phyloP scores from a whole-genome alignment of 805 yeast genomes.

The Monosporozyma solicola region DNA sequence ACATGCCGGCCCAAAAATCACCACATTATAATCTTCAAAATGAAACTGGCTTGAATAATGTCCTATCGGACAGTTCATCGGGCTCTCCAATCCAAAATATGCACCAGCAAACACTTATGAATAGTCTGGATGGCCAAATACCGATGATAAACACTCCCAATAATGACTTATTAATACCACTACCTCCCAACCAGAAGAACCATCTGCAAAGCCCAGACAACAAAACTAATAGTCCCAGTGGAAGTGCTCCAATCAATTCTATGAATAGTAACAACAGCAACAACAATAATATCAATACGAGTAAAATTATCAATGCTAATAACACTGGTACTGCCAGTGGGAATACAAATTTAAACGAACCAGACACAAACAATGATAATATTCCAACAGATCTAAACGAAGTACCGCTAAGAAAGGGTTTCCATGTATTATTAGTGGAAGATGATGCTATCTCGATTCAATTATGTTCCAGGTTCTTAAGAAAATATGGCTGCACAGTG shows the following conservation, averaged over 20 bases:
- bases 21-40: neutral
- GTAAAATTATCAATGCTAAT: neutral
- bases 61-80: neutral
- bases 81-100: neutral
- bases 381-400: constrained; percentile 1
- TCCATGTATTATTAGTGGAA: constrained; percentile 69
- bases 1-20: neutral
- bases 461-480: constrained; percentile 70
- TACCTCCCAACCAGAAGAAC: neutral
- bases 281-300: constrained; percentile 2
- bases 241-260: neutral
- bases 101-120: neutral
- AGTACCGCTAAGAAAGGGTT: constrained; percentile 32
- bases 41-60: neutral
- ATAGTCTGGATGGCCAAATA: neutral
- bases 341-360: neutral
- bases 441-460: constrained; percentile 79
- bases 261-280: neutral
- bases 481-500: constrained; percentile 85
- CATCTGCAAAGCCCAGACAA: neutral
- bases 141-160: constrained; percentile 1
- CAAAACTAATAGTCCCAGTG: neutral
- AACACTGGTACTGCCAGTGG: constrained; percentile 1
- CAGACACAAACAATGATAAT: neutral
- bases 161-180: neutral